Conservation (phyloP, 106 monocot species). For the Xerophyta viscosa region DNA sequence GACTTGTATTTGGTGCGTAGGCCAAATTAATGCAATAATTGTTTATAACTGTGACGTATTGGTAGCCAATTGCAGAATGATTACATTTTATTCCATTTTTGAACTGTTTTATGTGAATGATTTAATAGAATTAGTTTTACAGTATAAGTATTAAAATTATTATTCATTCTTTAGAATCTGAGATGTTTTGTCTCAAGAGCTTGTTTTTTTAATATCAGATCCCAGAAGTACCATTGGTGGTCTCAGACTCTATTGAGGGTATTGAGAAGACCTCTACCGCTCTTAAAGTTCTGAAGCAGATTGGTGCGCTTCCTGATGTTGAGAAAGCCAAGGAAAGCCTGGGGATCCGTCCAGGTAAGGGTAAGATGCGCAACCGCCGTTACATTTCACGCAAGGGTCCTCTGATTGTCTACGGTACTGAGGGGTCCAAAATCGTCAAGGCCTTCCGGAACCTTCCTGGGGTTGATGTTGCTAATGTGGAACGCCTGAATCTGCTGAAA, state of each 20-base stretch:
- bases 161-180: no score
- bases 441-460: constrained; percentile 89
- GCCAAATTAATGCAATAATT: no score
- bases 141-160: no score
- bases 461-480: constrained; percentile 70
- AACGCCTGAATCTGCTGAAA: constrained; percentile 70
- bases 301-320: constrained; percentile 65
- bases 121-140: no score
- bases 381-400: constrained; percentile 17
- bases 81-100: no score
- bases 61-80: no score
- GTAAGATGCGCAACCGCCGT: constrained; percentile 72
- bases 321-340: constrained; percentile 50
- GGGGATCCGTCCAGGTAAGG: constrained; percentile 62
- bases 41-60: no score
- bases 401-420: constrained; percentile 37
- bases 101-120: no score
- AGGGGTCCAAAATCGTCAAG: constrained; percentile 46
- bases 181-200: no score
- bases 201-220: no score
- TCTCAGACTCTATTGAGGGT: constrained; percentile 17
- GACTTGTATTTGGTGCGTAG: no score
- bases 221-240: no score
- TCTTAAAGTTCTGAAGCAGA: constrained; percentile 58
- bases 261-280: constrained; percentile 65